Percentiles rank a stretch among this genome's conserved stretches.
Conservation (phyloP, 164 flowering plant genomes). For the Saururus chinensis region DNA sequence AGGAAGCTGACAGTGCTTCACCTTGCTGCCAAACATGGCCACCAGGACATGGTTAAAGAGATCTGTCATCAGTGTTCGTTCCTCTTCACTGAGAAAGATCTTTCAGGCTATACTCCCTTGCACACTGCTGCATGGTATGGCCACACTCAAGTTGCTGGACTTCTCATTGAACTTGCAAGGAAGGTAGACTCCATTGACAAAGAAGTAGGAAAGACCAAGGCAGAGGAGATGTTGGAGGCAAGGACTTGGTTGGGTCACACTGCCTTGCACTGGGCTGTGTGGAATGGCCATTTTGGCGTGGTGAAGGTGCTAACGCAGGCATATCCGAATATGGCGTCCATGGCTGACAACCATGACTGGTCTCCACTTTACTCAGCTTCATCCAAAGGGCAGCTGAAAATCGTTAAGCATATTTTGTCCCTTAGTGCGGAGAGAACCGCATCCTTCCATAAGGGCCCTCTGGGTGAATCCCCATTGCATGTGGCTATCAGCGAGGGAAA, state of each 20-base stretch:
- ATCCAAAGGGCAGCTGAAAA: background rate
- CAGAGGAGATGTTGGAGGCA: background rate
- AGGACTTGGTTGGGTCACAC: background rate
- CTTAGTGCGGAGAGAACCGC: too few species aligned
- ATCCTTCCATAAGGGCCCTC: too few species aligned
- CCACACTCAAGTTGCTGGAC: background rate
- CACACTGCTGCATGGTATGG: background rate
- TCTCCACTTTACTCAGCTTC: background rate
- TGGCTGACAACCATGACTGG: background rate
- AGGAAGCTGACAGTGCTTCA: background rate
- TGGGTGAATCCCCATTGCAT: too few species aligned
- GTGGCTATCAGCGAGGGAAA: too few species aligned
- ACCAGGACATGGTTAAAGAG: background rate
- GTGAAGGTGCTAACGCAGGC: background rate
- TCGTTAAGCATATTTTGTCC: background rate
- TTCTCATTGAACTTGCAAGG: background rate
- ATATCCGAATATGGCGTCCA: background rate
- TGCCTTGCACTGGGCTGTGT: background rate
- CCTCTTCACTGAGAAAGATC: background rate
- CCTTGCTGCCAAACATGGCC: background rate
- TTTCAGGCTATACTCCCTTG: background rate
- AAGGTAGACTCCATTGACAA: background rate
- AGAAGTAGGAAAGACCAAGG: background rate
- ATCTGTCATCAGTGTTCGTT: background rate
- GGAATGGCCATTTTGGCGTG: background rate